Conservation (phyloP, 768 basidiomycete genomes). For the Dictyophora rubrovolvata region DNA sequence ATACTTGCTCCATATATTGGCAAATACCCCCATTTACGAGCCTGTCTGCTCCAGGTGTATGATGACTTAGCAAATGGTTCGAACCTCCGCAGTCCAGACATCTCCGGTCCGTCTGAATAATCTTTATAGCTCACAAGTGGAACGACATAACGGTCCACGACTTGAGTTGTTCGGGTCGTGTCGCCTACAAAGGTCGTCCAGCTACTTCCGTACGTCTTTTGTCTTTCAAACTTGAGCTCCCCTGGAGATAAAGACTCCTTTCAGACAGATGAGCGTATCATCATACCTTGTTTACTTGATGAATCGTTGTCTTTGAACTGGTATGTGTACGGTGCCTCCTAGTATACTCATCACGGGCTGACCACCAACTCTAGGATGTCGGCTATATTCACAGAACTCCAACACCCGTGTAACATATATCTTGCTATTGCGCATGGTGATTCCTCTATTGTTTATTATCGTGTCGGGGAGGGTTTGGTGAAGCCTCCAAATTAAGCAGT, state of each 20-base stretch:
- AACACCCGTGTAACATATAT: constrained; percentile 40
- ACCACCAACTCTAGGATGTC: constrained; percentile 34
- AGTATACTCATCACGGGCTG: not conserved
- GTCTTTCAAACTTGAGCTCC: constrained; percentile 9
- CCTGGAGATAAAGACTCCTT: no score
- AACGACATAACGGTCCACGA: constrained; percentile 52
- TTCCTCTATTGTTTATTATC: constrained; percentile 79
- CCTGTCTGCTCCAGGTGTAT: constrained; percentile 62
- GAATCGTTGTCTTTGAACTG: constrained; percentile 57
- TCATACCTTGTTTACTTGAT: constrained; percentile 53
- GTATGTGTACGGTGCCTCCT: constrained; percentile 25
- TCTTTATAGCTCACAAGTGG: constrained; percentile 59
- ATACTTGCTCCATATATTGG: constrained; percentile 35
- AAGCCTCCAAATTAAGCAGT: constrained; percentile 32
- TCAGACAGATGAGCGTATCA: constrained; percentile 18
- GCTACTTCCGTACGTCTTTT: constrained; percentile 35
- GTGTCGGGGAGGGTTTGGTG: constrained; percentile 64
- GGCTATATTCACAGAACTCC: constrained; percentile 44
- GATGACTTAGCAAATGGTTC: constrained; percentile 61
- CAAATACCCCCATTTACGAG: constrained; percentile 55
- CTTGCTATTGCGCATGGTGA: constrained; percentile 68
- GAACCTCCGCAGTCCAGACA: constrained; percentile 1
- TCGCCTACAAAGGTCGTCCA: constrained; percentile 48
- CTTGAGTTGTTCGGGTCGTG: constrained; percentile 40
- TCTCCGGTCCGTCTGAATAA: constrained; percentile 3